Evolutionary conservation across 2,329 filamentous ascomycete species (phyloP).

Genomic region (Colletotrichum brevisporum): DNA sequence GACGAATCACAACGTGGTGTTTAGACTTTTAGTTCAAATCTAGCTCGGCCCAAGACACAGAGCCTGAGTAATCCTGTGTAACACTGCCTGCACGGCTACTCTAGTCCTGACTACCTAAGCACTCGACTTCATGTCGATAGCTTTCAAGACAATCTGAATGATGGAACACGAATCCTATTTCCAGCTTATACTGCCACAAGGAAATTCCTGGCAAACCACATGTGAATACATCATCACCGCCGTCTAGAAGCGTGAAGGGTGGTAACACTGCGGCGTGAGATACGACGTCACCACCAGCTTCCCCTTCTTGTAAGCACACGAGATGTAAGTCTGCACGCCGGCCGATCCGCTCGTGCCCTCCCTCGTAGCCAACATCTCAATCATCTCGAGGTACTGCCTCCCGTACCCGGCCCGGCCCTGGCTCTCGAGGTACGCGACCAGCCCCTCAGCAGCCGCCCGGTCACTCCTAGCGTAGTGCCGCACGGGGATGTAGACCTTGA

Average conservation of each 20-base stretch:
- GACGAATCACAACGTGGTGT: too few relatives aligned
- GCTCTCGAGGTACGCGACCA: not conserved
- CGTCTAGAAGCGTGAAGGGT: conserved; percentile 1
- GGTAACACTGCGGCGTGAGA: conserved; percentile 15
- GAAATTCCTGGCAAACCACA: not conserved
- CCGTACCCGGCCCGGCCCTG: not conserved
- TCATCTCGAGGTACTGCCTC: not conserved
- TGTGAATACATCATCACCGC: not conserved
- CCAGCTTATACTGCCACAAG: not conserved
- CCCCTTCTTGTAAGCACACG: conserved; percentile 11
- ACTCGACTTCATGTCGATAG: too few relatives aligned
- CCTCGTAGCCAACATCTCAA: not conserved
- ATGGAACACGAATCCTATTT: too few relatives aligned
- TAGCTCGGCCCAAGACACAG: too few relatives aligned
- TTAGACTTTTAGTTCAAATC: too few relatives aligned
- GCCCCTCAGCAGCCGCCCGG: conserved; percentile 3
- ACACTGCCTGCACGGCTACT: too few relatives aligned
- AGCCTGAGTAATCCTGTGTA: too few relatives aligned
- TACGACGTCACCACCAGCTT: conserved; percentile 13
- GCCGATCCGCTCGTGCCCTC: not conserved
- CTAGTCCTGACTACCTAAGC: too few relatives aligned
- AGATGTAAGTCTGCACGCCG: conserved; percentile 17
- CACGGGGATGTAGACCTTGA: conserved; percentile 52
- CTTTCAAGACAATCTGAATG: too few relatives aligned
- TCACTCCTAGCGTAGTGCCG: conserved; percentile 49